A percentile compares a stretch with the other conserved stretches of the same genome.
These are phyloP conservation scores for Capronia epimyces DNA, from an alignment of 2,329 filamentous ascomycete species.

Conservation along the genomic window DNA sequence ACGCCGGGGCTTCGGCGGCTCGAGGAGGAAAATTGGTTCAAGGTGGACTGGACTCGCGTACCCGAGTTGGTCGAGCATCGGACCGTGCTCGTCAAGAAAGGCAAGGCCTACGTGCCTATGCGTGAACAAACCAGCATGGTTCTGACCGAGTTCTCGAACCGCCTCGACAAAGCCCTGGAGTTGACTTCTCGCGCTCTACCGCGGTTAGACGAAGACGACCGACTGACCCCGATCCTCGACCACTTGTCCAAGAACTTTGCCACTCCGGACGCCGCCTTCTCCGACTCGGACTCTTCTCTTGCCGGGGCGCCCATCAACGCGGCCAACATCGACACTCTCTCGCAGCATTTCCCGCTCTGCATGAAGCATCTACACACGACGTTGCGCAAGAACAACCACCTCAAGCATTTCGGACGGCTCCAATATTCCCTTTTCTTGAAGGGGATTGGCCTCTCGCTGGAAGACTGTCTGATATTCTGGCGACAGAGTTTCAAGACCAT, in stretches of 20 bases:
- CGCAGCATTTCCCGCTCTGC: slow-evolving; percentile 80
- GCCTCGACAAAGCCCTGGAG: slow-evolving; percentile 78
- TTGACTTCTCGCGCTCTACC: slow-evolving; percentile 86
- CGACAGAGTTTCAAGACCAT: slow-evolving; percentile 76
- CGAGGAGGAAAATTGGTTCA: slow-evolving; percentile 88
- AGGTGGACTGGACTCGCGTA: slow-evolving; percentile 91
- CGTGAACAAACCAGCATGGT: slow-evolving; percentile 86
- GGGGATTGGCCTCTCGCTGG: slow-evolving; percentile 84
- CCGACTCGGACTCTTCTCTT: slow-evolving; percentile 58
- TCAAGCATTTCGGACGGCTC: slow-evolving; percentile 88
- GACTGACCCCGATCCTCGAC: slow-evolving; percentile 67
- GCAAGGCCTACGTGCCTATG: slow-evolving; percentile 86
- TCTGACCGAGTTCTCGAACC: slow-evolving; percentile 73
- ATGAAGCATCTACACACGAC: slow-evolving; percentile 88
- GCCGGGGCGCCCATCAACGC: slow-evolving; percentile 70
- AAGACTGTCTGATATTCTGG: slow-evolving; percentile 91
- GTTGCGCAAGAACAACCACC: slow-evolving; percentile 77
- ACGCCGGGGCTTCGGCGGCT: slow-evolving; percentile 45
- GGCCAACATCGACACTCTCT: slow-evolving; percentile 70
- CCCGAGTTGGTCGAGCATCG: slow-evolving; percentile 81
- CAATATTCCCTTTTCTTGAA: slow-evolving; percentile 97
- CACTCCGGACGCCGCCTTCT: slow-evolving; percentile 80
- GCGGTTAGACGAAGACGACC: slow-evolving; percentile 91
- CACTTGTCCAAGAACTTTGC: slow-evolving; percentile 95
- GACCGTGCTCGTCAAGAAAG: slow-evolving; percentile 67